phyloP scores from a whole-genome alignment of 495 filamentous ascomycete genomes.

The Zalerion maritima region DNA sequence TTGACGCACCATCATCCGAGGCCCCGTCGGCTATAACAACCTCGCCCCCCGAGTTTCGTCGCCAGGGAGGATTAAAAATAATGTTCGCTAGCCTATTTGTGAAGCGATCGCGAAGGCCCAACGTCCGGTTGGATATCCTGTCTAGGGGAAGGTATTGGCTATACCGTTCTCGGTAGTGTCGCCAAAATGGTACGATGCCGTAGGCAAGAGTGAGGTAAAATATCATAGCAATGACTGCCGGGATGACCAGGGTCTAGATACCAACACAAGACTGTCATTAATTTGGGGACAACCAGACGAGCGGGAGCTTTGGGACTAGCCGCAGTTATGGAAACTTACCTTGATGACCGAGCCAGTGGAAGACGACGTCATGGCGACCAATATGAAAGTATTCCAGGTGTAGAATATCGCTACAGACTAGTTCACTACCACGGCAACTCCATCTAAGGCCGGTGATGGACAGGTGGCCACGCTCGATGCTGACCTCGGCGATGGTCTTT shows the following conservation, averaged over 20 bases:
- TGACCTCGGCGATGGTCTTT: no score
- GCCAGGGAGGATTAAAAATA: conserved; percentile 43
- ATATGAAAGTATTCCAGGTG: conserved; percentile 20
- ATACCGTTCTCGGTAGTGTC: conserved; percentile 60
- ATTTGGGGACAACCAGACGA: neutral
- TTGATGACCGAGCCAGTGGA: conserved; percentile 29
- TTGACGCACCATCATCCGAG: conserved; percentile 32
- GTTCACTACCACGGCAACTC: conserved; percentile 2
- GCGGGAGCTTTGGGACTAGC: neutral
- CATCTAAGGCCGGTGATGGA: conserved; percentile 11
- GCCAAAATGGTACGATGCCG: conserved; percentile 60
- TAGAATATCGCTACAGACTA: conserved; percentile 20
- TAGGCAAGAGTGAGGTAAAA: conserved; percentile 61
- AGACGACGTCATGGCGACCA: conserved; percentile 16
- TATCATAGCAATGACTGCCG: conserved; percentile 59
- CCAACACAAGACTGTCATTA: conserved; percentile 2
- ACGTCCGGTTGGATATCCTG: conserved; percentile 44
- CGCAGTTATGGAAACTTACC: no score
- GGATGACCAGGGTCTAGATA: conserved; percentile 57
- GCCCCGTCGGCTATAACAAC: conserved; percentile 23
- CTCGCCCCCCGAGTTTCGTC: conserved; percentile 19
- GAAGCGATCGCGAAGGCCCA: conserved; percentile 46
- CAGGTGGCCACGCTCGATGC: conserved; percentile 11
- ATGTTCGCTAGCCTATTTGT: conserved; percentile 38
- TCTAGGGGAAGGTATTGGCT: conserved; percentile 54